Percentiles rank a stretch among this genome's conserved stretches.
Evolutionary conservation across 1,139 yeast species (phyloP).

Genomic region (Scheffersomyces insectosa): DNA sequence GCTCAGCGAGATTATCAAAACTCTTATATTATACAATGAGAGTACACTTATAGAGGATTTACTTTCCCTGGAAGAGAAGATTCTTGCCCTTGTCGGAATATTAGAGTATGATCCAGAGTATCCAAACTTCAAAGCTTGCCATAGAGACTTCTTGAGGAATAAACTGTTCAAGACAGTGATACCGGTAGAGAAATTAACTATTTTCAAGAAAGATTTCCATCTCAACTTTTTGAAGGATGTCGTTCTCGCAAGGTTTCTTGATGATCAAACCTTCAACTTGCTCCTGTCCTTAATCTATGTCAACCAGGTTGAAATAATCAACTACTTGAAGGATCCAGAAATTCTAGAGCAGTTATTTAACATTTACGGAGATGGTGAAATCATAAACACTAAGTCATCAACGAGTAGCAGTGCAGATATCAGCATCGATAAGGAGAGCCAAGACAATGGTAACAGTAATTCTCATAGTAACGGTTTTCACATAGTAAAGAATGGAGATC

Average conservation of each 20-base stretch:
- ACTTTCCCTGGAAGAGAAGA: conserved; percentile 55
- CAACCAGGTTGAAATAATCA: conserved; percentile 71
- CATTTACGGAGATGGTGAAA: conserved; percentile 40
- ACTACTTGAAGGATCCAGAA: conserved; percentile 59
- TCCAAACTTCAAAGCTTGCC: conserved; percentile 77
- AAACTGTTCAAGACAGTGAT: conserved; percentile 72
- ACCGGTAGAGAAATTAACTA: conserved; percentile 56
- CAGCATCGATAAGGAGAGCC: not conserved
- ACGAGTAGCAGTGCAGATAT: not conserved
- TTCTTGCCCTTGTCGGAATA: conserved; percentile 73
- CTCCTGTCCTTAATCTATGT: conserved; percentile 65
- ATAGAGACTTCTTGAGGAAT: conserved; percentile 61
- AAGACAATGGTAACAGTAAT: no score
- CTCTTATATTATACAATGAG: conserved; percentile 71
- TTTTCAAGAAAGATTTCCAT: conserved; percentile 73
- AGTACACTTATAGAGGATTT: conserved; percentile 65
- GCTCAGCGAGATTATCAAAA: conserved; percentile 72
- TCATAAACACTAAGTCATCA: not conserved
- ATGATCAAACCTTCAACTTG: conserved; percentile 72
- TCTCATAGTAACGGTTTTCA: not conserved
- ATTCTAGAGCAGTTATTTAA: conserved; percentile 54
- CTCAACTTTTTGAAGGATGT: conserved; percentile 84
- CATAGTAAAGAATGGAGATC: no score
- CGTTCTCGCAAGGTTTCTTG: conserved; percentile 75
- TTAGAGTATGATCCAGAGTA: conserved; percentile 89